Conservation (phyloP, 345 rosid genomes). For the Lenwebbia sp. region DNA sequence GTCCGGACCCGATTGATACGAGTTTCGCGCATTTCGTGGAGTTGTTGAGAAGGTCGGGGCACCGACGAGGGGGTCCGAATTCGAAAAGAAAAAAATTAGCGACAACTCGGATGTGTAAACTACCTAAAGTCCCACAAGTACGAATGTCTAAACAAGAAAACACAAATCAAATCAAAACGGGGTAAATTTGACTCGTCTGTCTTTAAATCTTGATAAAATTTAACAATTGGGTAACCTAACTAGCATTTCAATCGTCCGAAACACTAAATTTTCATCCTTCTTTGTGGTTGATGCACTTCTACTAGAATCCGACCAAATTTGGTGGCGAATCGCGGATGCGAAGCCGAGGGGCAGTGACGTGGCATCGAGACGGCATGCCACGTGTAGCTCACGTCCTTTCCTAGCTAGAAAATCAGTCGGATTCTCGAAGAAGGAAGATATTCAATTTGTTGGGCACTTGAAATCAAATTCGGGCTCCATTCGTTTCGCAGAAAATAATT, state of each 20-base stretch:
- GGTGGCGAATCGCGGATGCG: not conserved
- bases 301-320: not conserved
- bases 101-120: not conserved
- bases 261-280: not conserved
- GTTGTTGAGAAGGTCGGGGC: not conserved
- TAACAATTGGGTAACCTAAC: not conserved
- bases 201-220: not conserved
- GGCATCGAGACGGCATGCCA: not conserved
- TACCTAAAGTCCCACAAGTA: not conserved
- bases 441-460: accelerated
- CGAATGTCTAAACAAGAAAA: too few relatives aligned
- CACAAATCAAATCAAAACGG: not conserved
- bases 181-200: not conserved
- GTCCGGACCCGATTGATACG: not conserved
- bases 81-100: not conserved
- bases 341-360: not conserved
- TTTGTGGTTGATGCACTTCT: not conserved
- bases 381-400: not conserved
- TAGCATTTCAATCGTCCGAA: not conserved
- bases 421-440: not conserved
- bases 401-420: not conserved
- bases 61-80: not conserved
- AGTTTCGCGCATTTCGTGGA: not conserved
- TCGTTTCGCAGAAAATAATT: too few relatives aligned
- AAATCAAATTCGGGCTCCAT: not conserved